Conservation (phyloP, 257 asterid genomes). For the Ocimum tenuiflorum region DNA sequence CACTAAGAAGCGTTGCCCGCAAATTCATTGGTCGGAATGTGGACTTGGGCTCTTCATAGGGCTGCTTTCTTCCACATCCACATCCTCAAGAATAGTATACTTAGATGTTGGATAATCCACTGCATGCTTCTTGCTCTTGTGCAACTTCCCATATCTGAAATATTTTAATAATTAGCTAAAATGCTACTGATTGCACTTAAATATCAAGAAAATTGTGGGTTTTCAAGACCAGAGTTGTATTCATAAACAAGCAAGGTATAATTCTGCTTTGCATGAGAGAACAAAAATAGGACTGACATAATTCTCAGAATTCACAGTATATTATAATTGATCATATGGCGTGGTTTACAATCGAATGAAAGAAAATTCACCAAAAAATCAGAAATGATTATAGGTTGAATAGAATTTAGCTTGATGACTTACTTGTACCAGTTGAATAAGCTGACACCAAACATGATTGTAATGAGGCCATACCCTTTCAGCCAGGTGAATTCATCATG, state of each 20-base stretch:
- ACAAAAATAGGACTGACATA: not conserved
- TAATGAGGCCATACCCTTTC: constrained; percentile 74
- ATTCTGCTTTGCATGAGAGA: too few relatives aligned
- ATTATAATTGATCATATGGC: too few relatives aligned
- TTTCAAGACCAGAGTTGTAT: not conserved
- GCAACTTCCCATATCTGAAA: constrained; percentile 49
- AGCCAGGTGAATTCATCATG: constrained; percentile 80
- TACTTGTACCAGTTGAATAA: constrained; percentile 95
- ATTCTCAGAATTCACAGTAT: not conserved
- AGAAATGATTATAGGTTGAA: not conserved
- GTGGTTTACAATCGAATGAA: too few relatives aligned
- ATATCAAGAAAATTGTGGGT: too few relatives aligned
- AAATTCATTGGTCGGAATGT: constrained; percentile 13
- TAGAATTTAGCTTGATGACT: constrained; percentile 31
- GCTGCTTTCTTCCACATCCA: constrained; percentile 45
- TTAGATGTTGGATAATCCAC: constrained; percentile 26
- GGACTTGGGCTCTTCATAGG: constrained; percentile 22
- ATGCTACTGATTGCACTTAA: not conserved
- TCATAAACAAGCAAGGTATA: not conserved
- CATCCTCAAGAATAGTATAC: constrained; percentile 62
- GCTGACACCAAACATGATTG: constrained; percentile 77
- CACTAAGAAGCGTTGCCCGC: constrained; percentile 21
- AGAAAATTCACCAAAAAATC: not conserved
- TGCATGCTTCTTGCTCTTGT: constrained; percentile 33
- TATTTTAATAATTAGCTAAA: not conserved